Percentiles rank a stretch among this genome's conserved stretches.
phyloP scores from a whole-genome alignment of 306 rosid genomes.

The Vigna reflexopilosa region DNA sequence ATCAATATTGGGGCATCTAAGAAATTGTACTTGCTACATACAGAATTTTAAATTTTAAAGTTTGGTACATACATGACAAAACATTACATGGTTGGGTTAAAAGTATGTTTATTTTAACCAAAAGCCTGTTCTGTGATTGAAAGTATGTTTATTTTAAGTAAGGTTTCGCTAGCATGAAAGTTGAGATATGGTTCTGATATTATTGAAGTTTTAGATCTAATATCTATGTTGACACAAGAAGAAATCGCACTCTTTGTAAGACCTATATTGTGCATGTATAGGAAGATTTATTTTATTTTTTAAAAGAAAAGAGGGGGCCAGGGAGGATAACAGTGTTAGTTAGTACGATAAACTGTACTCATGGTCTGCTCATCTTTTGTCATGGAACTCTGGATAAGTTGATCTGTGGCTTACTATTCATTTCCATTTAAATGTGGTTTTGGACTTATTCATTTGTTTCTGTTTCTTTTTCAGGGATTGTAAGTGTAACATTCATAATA shows the following conservation, averaged over 20 bases:
- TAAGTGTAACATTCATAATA: slow-evolving; percentile 60
- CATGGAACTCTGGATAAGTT: slow-evolving; percentile 17
- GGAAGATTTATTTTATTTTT: neutral
- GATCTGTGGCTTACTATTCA: slow-evolving; percentile 24
- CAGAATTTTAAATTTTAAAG: neutral
- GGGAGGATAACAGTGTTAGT: neutral
- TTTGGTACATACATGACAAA: neutral
- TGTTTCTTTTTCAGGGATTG: slow-evolving; percentile 61
- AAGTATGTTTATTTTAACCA: neutral
- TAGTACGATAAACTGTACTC: neutral
- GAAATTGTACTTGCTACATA: neutral
- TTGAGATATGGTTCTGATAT: slow-evolving; percentile 5
- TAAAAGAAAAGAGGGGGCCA: neutral
- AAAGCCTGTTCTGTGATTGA: slow-evolving; percentile 2
- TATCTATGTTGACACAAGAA: neutral
- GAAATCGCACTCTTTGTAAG: neutral
- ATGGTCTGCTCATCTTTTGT: slow-evolving; percentile 22
- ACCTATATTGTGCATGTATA: neutral
- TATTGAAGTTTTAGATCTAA: neutral
- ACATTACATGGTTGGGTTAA: neutral
- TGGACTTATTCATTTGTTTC: slow-evolving; percentile 39
- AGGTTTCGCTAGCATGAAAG: slow-evolving; percentile 19
- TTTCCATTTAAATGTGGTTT: slow-evolving; percentile 19
- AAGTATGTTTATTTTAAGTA: neutral
- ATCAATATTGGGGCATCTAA: neutral